A percentile compares a stretch with the other conserved stretches of the same genome.
These are phyloP conservation scores for Clavispora phyllophila DNA, from an alignment of 805 yeast genomes.

Conservation along the genomic window DNA sequence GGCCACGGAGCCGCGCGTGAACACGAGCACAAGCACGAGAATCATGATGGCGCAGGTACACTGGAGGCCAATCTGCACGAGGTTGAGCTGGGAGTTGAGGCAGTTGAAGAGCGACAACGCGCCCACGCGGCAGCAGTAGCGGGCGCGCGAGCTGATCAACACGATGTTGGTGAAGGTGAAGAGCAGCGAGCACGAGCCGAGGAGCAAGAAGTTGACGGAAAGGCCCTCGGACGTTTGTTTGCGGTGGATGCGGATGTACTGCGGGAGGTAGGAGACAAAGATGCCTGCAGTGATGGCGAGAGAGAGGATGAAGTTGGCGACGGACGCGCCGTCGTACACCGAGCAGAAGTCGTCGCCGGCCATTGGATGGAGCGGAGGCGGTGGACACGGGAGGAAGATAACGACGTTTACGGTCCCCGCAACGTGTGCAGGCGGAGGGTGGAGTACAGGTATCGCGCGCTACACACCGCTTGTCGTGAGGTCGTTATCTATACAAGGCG, in stretches of 20 bases:
- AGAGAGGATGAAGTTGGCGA: constrained; percentile 45
- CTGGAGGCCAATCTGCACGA: constrained; percentile 64
- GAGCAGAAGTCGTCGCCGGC: constrained; percentile 26
- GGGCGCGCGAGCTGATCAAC: constrained; percentile 54
- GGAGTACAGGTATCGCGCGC: too few species aligned
- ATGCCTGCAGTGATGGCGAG: constrained; percentile 60
- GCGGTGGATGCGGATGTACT: constrained; percentile 53
- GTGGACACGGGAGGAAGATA: too few species aligned
- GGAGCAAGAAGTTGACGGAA: constrained; percentile 63
- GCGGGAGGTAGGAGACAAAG: constrained; percentile 68
- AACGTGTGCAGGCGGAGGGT: too few species aligned
- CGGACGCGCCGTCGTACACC: constrained; percentile 46
- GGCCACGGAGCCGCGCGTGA: constrained; percentile 41
- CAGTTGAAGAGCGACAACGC: constrained; percentile 52
- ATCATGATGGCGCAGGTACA: constrained; percentile 55
- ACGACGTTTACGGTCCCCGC: too few species aligned
- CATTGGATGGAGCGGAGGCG: neutral
- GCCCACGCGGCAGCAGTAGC: constrained; percentile 52
- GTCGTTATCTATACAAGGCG: too few species aligned
- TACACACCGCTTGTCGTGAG: too few species aligned
- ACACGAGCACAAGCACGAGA: constrained; percentile 47
- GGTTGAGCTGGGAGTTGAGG: constrained; percentile 57
- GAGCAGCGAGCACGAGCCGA: constrained; percentile 67
- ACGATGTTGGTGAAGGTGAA: constrained; percentile 64
- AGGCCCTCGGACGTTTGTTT: constrained; percentile 72